Evolutionary conservation across 2,329 filamentous ascomycete genomes (phyloP).

Genomic region (Oidium heveae): DNA sequence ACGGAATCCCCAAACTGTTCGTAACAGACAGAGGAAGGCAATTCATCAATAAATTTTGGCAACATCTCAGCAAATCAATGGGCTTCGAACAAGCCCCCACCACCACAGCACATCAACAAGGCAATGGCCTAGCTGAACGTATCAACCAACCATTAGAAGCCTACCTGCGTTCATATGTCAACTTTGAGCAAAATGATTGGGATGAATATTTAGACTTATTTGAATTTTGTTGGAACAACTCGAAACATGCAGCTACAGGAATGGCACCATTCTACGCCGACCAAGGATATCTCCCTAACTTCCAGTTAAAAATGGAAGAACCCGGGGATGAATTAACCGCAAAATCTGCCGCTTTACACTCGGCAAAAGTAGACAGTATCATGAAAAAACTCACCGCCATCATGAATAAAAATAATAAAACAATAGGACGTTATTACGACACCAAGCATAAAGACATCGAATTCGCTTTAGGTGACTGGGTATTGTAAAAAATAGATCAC

Average conservation of each 20-base stretch:
- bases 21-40: neutral
- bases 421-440: no score
- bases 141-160: no score
- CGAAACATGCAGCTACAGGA: no score
- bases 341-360: neutral
- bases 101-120: neutral
- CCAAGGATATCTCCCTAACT: neutral
- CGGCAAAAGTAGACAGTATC: neutral
- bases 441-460: neutral
- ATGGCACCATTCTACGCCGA: neutral
- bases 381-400: neutral
- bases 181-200: no score
- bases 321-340: neutral
- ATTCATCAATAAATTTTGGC: neutral
- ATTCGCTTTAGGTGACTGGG: no score
- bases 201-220: no score
- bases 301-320: neutral
- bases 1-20: neutral
- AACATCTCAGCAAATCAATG: neutral
- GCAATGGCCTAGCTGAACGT: no score
- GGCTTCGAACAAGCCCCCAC: neutral
- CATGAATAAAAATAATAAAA: neutral
- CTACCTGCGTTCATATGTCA: no score
- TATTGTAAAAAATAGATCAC: no score
- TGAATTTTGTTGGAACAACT: no score